phyloP scores from a whole-genome alignment of 2,329 filamentous ascomycete genomes.

The Phoma sp. region DNA sequence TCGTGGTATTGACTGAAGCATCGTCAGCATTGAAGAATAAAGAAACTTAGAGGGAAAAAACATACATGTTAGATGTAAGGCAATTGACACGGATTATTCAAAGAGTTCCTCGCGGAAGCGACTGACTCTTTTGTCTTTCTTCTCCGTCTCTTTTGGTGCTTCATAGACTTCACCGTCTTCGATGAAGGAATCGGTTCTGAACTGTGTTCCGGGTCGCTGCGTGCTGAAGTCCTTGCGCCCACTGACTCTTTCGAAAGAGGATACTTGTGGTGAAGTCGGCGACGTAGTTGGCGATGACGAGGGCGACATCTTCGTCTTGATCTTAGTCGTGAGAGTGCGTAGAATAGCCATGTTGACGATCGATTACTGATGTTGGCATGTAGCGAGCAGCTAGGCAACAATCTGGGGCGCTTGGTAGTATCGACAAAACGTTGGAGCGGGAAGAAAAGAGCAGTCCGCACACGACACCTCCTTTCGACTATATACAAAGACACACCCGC shows the following conservation, averaged over 20 bases:
- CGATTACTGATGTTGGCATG: conserved; percentile 8
- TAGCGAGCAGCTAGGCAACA: conserved; percentile 5
- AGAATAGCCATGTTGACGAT: conserved; percentile 38
- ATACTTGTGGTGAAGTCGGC: conserved; percentile 25
- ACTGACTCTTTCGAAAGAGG: conserved; percentile 33
- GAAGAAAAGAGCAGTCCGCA: conserved; percentile 2
- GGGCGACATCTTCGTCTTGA: conserved; percentile 38
- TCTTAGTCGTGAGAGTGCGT: conserved; percentile 37
- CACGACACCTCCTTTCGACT: conserved; percentile 13
- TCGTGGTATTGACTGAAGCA: background rate
- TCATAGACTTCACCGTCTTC: conserved; percentile 21
- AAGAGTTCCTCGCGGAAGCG: conserved; percentile 39
- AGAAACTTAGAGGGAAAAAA: background rate
- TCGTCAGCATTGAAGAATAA: background rate
- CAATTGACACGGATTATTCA: background rate
- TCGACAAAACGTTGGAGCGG: conserved; percentile 1
- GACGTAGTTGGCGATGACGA: conserved; percentile 33
- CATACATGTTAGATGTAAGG: conserved; percentile 16
- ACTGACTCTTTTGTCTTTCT: conserved; percentile 35
- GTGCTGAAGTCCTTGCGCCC: conserved; percentile 28
- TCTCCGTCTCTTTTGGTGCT: conserved; percentile 22
- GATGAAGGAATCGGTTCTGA: conserved; percentile 30
- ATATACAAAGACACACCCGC: conserved; percentile 10
- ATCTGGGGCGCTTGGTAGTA: background rate
- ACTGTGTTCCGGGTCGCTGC: conserved; percentile 21